Conservation (phyloP, 1,284 basidiomycete genomes). For the Ustilago trichophora region DNA sequence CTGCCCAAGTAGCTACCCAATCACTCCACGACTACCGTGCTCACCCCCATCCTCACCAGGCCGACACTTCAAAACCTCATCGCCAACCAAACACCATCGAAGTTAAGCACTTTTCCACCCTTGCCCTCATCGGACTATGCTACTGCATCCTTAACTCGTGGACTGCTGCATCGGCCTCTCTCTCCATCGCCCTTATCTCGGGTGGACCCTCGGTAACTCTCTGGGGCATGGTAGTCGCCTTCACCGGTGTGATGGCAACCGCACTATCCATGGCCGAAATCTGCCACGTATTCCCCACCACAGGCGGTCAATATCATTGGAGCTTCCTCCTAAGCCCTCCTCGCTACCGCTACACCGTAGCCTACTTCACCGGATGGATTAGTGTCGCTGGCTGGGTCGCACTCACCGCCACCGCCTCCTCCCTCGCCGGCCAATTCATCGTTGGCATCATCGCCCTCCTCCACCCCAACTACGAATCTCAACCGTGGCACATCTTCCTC, state of each 20-base stretch:
- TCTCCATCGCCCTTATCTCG: slow-evolving; percentile 61
- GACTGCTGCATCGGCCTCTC: slow-evolving; percentile 60
- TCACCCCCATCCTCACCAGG: background rate
- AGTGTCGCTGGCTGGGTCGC: slow-evolving; percentile 66
- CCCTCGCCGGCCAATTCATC: slow-evolving; percentile 61
- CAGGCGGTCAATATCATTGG: slow-evolving; percentile 68
- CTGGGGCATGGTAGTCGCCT: slow-evolving; percentile 67
- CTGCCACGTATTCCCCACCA: slow-evolving; percentile 49
- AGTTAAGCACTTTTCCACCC: slow-evolving; percentile 36
- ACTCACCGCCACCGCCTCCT: slow-evolving; percentile 62
- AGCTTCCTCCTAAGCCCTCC: slow-evolving; percentile 62
- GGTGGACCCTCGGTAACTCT: slow-evolving; percentile 67
- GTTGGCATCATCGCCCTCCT: slow-evolving; percentile 67
- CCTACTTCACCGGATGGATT: slow-evolving; percentile 60
- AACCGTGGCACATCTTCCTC: slow-evolving; percentile 58
- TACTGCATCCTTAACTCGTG: slow-evolving; percentile 61
- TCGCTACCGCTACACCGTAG: slow-evolving; percentile 48
- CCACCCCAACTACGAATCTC: slow-evolving; percentile 60
- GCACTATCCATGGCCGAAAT: slow-evolving; percentile 67
- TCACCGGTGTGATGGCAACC: slow-evolving; percentile 64
- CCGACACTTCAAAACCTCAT: no score
- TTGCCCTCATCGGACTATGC: slow-evolving; percentile 43
- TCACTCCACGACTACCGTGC: slow-evolving; percentile 32
- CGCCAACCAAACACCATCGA: no score
- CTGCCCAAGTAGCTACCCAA: slow-evolving; percentile 23